Evolutionary conservation across 2,329 filamentous ascomycete species (phyloP), one percentile per base, ranked within the genome.

Genomic region (Fusarium paranaense): DNA sequence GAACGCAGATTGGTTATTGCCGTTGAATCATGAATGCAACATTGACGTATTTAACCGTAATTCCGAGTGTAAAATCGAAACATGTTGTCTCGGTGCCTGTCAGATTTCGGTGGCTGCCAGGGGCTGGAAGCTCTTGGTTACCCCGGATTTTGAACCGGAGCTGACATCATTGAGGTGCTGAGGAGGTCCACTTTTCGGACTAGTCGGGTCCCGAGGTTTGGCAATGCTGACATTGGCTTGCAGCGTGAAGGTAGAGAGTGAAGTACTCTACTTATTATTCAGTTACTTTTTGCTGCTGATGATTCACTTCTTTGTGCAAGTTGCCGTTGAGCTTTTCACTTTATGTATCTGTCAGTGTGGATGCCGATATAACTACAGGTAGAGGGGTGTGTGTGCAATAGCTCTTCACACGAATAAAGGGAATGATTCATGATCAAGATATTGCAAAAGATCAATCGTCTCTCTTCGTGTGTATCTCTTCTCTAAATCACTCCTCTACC

Each of bases 141-240:
- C 73, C 73, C 73, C 70, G n/a, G 73, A 75, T 75, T 75, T 75
- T 30, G n/a, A 61, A 27, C 40, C n/a, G n/a, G 33, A 27, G 13
- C 58, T 75, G 70, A 75, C 73, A 75, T 73, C 69, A 75, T 74
- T 52, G 32, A 37, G 42, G 59, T 50, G 60, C 32, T 37, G 47
- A 13, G 6, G 8, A 4, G 54, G 7, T 37, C 69, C 71, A 20
- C 69, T 67, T 69, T 70, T 75, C 59, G 27, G 56, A 54, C 64
- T 45, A 64, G 61, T 66, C 20, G 50, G 25, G 65, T n/a, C 25
- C 58, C 20, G 62, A 61, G 47, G 27, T 27, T 62, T 67, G 58
- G 13, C 37, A 56, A 27, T 67, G 59, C 40, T 61, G 30, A 67
- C 59, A 59, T 62, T 27, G 35, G 13, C 16, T 27, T 27, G 47